Base-by-base conservation (phyloP, 306 rosid genomes). In the Acacia melanoxylon region DNA sequence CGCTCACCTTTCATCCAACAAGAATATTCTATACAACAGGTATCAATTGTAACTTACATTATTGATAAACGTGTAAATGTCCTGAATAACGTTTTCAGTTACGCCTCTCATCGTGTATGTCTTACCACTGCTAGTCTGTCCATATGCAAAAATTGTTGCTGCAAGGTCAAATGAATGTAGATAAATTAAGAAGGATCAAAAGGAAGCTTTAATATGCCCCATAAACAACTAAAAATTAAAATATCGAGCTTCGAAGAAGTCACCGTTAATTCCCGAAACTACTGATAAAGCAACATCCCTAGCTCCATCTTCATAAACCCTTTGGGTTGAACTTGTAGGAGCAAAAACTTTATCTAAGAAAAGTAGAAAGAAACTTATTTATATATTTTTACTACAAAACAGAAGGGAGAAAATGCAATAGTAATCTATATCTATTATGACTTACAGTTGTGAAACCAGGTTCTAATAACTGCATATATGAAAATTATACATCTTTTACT, bases 101-200 rank as follows among this genome's bases (percentile, higher is more conserved):
- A 91, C 88, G 80, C 93, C 93, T 82, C 87, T 88, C 93, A 91
- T 89, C 75, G 93, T 91, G 81, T 79, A 89, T 79, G 95, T 91
- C 86, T 91, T 91, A 29, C 95, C 93, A 86, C 95, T 89, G 83
- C 93, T 85, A 67, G 95, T 89, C 85, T 91, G 93, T 59, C 95
- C 95, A 71, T 89, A 89, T 20, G 91, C 91, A 41, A 91, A 91
- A 52, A 91, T 88, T 69, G 95, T 91, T 14, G 95, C 95, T 91
- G 91, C 85, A 87, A 65, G 65, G 73, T 45, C 78, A 44, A 66
- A 74, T 19, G 51, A 58, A 74, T 61, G 35, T n/a, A 66, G n/a
- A 77, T 19, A 10, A 24, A 45, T 24, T 37, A 13, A 70, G 16
- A 42, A 42, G 35, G 19, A 45, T 45, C 56, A 45, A 45, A 22